phyloP scores from a whole-genome alignment of 2,329 filamentous ascomycete genomes.

The Cordyceps militaris region DNA sequence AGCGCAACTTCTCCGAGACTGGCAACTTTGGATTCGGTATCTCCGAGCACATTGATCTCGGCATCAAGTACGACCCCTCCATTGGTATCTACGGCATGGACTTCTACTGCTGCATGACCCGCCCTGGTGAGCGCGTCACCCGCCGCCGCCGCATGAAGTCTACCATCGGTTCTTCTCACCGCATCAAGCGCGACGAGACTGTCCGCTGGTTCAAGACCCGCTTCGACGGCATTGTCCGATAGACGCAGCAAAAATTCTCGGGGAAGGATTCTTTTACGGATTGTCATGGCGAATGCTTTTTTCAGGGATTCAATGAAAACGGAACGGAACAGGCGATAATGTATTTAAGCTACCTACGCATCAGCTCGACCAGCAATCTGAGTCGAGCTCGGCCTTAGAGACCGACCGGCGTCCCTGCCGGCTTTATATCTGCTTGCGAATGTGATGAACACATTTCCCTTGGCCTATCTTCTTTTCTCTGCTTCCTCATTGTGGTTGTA shows the following conservation, averaged over 20 bases:
- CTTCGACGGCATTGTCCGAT: conserved; percentile 98
- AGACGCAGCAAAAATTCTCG: conserved; percentile 42
- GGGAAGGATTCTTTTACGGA: conserved; percentile 26
- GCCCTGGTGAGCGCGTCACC: conserved; percentile 94
- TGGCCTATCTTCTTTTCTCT: conserved; percentile 11
- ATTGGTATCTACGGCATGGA: conserved; percentile 99
- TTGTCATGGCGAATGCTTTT: conserved; percentile 35
- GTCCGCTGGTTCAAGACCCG: conserved; percentile 89
- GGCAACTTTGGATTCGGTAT: conserved; percentile 99
- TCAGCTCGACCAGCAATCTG: conserved; percentile 43
- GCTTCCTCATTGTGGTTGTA: conserved; percentile 1
- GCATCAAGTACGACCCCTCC: conserved; percentile 98
- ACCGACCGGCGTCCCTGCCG: conserved; percentile 63
- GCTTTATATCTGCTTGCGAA: conserved; percentile 36
- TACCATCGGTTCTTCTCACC: conserved; percentile 80
- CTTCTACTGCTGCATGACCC: conserved; percentile 99
- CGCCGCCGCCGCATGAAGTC: conserved; percentile 87
- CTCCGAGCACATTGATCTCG: conserved; percentile 99
- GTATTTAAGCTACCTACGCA: conserved; percentile 41
- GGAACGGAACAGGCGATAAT: conserved; percentile 27
- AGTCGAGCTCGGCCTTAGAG: conserved; percentile 65
- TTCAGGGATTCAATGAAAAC: conserved; percentile 22
- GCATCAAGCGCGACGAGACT: conserved; percentile 90
- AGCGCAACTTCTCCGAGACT: conserved; percentile 99
- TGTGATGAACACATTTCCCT: conserved; percentile 28